Evolutionary conservation across 2,329 filamentous ascomycete species (phyloP).

Genomic region (Apiospora rasikravindrae): DNA sequence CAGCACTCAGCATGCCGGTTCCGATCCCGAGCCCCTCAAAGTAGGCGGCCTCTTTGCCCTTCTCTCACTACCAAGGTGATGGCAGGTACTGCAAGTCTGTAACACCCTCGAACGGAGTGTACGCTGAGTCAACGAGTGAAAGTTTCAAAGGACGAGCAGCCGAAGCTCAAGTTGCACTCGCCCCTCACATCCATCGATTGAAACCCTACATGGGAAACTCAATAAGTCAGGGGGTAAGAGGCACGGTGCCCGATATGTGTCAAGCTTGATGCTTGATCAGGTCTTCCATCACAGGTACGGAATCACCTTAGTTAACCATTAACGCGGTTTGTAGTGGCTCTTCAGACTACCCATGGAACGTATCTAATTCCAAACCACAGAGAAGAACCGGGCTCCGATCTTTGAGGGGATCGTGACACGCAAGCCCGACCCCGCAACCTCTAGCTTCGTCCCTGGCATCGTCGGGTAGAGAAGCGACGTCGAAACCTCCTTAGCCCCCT

Average conservation of each 20-base stretch:
- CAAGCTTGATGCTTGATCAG: neutral
- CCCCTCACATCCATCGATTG: neutral
- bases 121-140: too few species aligned
- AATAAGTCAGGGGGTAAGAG: neutral
- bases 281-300: neutral
- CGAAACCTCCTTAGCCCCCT: neutral
- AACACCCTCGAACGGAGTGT: neutral
- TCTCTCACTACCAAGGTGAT: too few species aligned
- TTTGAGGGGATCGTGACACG: neutral
- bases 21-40: too few species aligned
- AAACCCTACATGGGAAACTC: neutral
- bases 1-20: too few species aligned
- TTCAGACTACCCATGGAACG: too few species aligned
- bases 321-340: too few species aligned
- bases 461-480: neutral
- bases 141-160: too few species aligned
- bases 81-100: too few species aligned
- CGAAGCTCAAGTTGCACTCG: neutral
- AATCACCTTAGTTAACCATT: too few species aligned
- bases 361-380: neutral
- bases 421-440: neutral
- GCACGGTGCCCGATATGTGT: neutral
- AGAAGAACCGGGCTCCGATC: neutral
- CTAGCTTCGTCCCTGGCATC: neutral
- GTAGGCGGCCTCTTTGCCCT: too few species aligned